A percentile compares a stretch with the other conserved stretches of the same genome.
Evolutionary conservation across 805 yeast genomes (phyloP).

Genomic region (Candida gorgasii): DNA sequence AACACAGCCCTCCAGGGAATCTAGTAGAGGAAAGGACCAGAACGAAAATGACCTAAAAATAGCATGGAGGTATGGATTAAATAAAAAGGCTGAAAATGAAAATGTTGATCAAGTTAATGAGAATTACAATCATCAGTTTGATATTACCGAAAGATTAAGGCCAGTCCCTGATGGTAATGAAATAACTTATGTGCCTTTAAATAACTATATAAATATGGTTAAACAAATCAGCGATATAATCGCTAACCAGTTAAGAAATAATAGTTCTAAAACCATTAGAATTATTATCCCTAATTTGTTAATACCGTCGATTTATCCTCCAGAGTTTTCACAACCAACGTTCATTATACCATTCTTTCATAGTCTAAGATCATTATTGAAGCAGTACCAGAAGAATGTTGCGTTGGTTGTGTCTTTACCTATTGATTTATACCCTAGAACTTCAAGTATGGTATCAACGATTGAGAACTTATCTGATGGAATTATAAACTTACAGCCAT

Average conservation of each 20-base stretch:
- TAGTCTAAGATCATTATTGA: conserved; percentile 53
- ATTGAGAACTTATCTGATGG: conserved; percentile 64
- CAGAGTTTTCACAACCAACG: conserved; percentile 44
- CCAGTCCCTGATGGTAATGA: conserved; percentile 70
- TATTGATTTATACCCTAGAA: conserved; percentile 64
- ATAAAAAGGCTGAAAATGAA: conserved; percentile 27
- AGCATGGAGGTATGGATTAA: conserved; percentile 88
- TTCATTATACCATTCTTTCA: conserved; percentile 62
- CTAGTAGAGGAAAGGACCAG: conserved; percentile 15
- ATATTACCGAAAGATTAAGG: conserved; percentile 66
- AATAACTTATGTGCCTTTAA: conserved; percentile 52
- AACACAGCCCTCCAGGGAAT: too few relatives aligned
- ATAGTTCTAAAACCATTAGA: conserved; percentile 54
- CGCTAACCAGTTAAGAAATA: conserved; percentile 33
- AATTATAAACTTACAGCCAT: conserved; percentile 75
- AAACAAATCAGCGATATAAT: conserved; percentile 46
- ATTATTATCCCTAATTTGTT: conserved; percentile 74
- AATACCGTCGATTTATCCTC: conserved; percentile 73
- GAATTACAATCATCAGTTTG: conserved; percentile 66
- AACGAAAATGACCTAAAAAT: conserved; percentile 63
- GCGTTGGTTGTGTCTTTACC: conserved; percentile 59
- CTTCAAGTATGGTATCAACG: conserved; percentile 45
- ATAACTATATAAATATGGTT: conserved; percentile 24
- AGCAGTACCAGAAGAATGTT: conserved; percentile 46
- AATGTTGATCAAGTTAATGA: conserved; percentile 36